Conservation (phyloP, 306 rosid species). For the Comarum palustre region DNA sequence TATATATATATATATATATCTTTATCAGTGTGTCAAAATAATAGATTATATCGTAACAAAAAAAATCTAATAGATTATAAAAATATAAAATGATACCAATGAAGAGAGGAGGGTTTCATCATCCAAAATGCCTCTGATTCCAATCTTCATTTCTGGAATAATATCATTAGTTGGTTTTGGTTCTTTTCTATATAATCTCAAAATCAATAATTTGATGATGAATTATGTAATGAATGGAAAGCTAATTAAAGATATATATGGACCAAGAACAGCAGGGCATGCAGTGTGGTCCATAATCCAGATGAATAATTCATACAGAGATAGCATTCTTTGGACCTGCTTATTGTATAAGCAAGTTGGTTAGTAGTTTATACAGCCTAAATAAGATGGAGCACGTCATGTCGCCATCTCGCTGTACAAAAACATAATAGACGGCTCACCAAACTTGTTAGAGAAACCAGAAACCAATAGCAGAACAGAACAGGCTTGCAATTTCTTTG, state of each 20-base stretch:
- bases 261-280: not conserved
- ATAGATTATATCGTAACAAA: not conserved
- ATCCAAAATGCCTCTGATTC: not conserved
- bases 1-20: not conserved
- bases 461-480: not conserved
- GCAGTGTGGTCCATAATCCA: not conserved
- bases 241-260: not conserved
- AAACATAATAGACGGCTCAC: not conserved
- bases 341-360: not conserved
- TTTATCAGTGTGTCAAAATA: not conserved
- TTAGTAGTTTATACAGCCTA: not conserved
- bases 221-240: not conserved
- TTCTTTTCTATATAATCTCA: not conserved
- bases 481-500: not conserved
- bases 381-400: not conserved
- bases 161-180: not conserved
- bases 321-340: not conserved
- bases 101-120: not conserved
- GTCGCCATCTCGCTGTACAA: constrained; percentile 6
- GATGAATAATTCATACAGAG: not conserved
- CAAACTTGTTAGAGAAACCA: not conserved
- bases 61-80: not conserved
- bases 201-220: not conserved
- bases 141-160: too few species aligned
- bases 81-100: not conserved